These are phyloP conservation scores for Bipolaris bicolor DNA, from an alignment of 2,329 filamentous ascomycete genomes.

Conservation along the genomic window DNA sequence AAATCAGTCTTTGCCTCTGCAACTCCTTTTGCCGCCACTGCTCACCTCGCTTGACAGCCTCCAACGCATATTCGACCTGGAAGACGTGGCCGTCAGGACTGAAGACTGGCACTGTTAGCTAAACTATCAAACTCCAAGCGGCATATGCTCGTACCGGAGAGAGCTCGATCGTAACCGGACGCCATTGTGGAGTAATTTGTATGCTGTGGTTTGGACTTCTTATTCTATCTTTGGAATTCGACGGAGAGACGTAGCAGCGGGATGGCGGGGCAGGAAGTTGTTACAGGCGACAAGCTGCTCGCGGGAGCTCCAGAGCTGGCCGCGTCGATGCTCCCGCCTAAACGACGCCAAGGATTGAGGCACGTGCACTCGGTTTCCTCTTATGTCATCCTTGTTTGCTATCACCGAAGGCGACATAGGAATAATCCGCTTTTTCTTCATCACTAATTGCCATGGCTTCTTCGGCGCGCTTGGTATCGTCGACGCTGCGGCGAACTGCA, in stretches of 20 bases:
- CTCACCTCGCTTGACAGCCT: slow-evolving; percentile 96
- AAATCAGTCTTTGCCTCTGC: slow-evolving; percentile 21
- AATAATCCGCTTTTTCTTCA: slow-evolving; percentile 18
- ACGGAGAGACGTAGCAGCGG: slow-evolving; percentile 9
- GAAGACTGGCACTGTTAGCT: slow-evolving; percentile 70
- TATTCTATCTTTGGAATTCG: not conserved
- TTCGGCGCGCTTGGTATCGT: slow-evolving; percentile 41
- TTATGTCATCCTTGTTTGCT: slow-evolving; percentile 36
- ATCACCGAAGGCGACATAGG: slow-evolving; percentile 23
- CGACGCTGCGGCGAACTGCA: slow-evolving; percentile 42
- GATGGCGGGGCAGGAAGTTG: slow-evolving; percentile 18
- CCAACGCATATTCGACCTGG: slow-evolving; percentile 98
- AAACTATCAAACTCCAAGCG: slow-evolving; percentile 17
- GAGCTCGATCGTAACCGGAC: slow-evolving; percentile 97
- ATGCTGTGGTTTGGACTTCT: not conserved
- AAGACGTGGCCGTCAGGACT: slow-evolving; percentile 99
- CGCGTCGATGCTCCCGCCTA: slow-evolving; percentile 49
- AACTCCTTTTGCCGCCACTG: not conserved
- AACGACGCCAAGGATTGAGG: slow-evolving; percentile 39
- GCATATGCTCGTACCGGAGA: slow-evolving; percentile 76
- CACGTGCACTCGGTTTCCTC: slow-evolving; percentile 31
- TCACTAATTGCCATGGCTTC: slow-evolving; percentile 42
- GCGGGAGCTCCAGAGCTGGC: slow-evolving; percentile 47
- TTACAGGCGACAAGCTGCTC: slow-evolving; percentile 30
- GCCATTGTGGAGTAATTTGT: slow-evolving; percentile 64